Evolutionary conservation across 108 stramenopile species (phyloP), one percentile per base, ranked within the genome.

Genomic region (Nitzschia palea): DNA sequence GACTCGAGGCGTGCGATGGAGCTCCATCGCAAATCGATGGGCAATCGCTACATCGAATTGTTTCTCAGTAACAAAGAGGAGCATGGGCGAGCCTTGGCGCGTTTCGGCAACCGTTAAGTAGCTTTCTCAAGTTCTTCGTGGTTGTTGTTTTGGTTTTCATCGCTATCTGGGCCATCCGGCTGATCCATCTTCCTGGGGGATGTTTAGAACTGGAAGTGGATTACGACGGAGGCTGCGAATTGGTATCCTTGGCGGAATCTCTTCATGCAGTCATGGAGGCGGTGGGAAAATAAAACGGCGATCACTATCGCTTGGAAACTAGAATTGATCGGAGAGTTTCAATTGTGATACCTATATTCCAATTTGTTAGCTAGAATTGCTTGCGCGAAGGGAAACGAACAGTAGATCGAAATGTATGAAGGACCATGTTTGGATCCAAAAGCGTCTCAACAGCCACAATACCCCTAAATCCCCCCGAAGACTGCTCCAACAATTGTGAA

Each of bases 41-140:
- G 97, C 20, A 86, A 80, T 59, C 84, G 97, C 15, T 96, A 97
- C 81, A 89, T 97, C 43, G 97, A 97, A 78, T 83, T 97, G 50
- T 97, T 97, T 79, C 85, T 92, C 30, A 95, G 94, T 70, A 92
- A 94, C 77, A 93, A 91, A 65, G 96, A 98, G 32, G 96, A 97
- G 76, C 86, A 93, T 59, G 76, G 82, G 26, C 75, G 94, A 57
- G 88, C 88, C 58, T 63, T 88, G 54, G 57, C 86, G 61, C 80
- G 94, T 65, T 88, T 90, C 52, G 85, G 80, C 56, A 77, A 74
- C 64, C 82, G 85, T 54, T 90, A 84, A 71, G 62, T 50, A 51
- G 51, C 51, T 53, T 26, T 31, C n/a, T 8, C 35, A 40, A n/a
- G 6, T 53, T 17, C 18, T 40, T 36, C 30, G 35, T 54, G 51